A percentile compares a stretch with the other conserved stretches of the same genome.
Evolutionary conservation across 108 stramenopile genomes (phyloP).

Genomic region (Pelagomonas calceolata): DNA sequence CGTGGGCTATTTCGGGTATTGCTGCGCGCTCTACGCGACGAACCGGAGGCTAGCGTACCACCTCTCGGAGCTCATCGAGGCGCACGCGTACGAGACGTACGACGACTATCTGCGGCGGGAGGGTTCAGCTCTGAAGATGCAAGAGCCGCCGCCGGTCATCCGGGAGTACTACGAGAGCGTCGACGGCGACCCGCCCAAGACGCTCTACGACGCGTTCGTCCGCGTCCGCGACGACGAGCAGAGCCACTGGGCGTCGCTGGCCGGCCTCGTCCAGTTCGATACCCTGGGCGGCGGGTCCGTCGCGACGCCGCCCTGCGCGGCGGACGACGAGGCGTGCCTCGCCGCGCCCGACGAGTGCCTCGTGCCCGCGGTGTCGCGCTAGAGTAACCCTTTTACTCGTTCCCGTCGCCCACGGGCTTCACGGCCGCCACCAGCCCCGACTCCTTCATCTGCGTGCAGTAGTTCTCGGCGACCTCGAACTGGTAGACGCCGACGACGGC

Average conservation of each 20-base stretch:
- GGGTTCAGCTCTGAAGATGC: conserved; percentile 36
- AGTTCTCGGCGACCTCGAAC: too few relatives aligned
- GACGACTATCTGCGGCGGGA: conserved; percentile 45
- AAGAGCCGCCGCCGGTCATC: conserved; percentile 54
- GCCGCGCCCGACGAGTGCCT: too few relatives aligned
- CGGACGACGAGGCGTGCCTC: too few relatives aligned
- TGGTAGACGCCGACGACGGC: too few relatives aligned
- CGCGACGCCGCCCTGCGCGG: too few relatives aligned
- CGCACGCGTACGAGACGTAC: conserved; percentile 75
- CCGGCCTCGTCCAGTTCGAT: conserved; percentile 46
- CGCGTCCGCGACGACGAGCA: conserved; percentile 42
- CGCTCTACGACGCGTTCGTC: conserved; percentile 40
- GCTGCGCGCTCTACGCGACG: conserved; percentile 52
- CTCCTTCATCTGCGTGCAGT: too few relatives aligned
- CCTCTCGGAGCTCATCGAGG: conserved; percentile 63
- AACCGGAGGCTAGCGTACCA: conserved; percentile 62
- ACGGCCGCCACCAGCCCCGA: too few relatives aligned
- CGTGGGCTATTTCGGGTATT: conserved; percentile 78
- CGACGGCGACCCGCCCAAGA: conserved; percentile 22
- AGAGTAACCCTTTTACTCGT: too few relatives aligned
- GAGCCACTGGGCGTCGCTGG: conserved; percentile 56
- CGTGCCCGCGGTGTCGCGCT: too few relatives aligned
- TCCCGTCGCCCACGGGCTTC: too few relatives aligned
- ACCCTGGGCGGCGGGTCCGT: background rate
- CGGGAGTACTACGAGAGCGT: conserved; percentile 36